Conservation (phyloP, 2,329 filamentous ascomycete species). For the Pleomassaria siparia region DNA sequence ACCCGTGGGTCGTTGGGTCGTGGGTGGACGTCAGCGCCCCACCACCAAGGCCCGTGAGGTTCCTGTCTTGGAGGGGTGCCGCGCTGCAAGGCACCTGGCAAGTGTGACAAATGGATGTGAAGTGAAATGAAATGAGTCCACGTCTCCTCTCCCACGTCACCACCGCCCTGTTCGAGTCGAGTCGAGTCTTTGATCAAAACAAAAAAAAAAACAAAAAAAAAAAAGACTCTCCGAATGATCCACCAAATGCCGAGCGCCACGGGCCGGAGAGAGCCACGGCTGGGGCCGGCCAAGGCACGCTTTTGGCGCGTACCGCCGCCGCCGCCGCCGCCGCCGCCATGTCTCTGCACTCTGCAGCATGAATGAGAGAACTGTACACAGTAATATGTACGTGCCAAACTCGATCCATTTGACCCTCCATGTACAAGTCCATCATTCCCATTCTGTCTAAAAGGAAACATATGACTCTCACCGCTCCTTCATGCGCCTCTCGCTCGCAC, state of each 20-base stretch:
- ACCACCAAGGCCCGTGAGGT: constrained; percentile 9
- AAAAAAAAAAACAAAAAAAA: too few species aligned
- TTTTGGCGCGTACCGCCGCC: too few species aligned
- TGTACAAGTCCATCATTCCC: neutral
- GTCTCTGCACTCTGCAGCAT: neutral
- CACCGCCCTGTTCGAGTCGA: neutral
- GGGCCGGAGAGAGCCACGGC: neutral
- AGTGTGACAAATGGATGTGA: neutral
- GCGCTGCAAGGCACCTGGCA: too few species aligned
- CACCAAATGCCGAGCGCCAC: neutral
- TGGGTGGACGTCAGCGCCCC: constrained; percentile 15
- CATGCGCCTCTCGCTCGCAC: constrained; percentile 6
- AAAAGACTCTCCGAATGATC: neutral
- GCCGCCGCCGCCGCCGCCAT: neutral
- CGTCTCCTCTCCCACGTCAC: neutral
- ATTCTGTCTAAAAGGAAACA: neutral
- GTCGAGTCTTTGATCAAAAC: neutral
- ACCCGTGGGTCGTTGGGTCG: too few species aligned
- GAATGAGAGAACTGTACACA: too few species aligned
- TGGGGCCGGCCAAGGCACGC: neutral
- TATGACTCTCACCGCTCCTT: constrained; percentile 8
- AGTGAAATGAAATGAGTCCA: neutral
- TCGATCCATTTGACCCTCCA: constrained; percentile 4
- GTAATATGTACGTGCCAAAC: too few species aligned
- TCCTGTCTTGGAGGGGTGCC: too few species aligned